These are phyloP conservation scores for Cucumis cinereus DNA, from an alignment of 306 rosid genomes.

Conservation along the genomic window DNA sequence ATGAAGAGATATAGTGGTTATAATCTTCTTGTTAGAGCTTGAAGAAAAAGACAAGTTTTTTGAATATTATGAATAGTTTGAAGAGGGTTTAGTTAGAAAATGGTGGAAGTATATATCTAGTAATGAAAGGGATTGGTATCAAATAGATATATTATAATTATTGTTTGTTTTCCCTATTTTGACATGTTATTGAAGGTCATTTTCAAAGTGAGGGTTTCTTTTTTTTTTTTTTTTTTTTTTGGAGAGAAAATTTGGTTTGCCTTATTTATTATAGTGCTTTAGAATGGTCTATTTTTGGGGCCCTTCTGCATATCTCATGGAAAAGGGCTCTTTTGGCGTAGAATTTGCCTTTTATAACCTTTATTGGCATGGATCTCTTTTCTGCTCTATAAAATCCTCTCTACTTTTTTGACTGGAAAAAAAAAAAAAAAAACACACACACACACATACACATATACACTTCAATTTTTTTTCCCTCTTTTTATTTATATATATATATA, in stretches of 20 bases:
- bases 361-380: conserved; percentile 54
- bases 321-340: conserved; percentile 50
- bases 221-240: conserved; percentile 8
- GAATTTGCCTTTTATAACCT: conserved; percentile 34
- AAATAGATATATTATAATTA: background rate
- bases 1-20: too few relatives aligned
- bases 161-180: conserved; percentile 6
- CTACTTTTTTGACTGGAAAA: conserved; percentile 41
- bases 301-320: conserved; percentile 27
- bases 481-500: background rate
- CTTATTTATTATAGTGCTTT: conserved; percentile 9
- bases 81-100: background rate
- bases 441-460: background rate
- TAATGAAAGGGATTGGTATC: conserved; percentile 11
- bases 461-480: background rate
- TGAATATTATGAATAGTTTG: background rate
- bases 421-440: background rate
- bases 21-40: too few relatives aligned
- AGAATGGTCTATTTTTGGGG: conserved; percentile 37
- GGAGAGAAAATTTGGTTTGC: background rate
- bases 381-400: conserved; percentile 21
- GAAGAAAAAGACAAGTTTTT: background rate
- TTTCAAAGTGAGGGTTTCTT: conserved; percentile 21
- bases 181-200: conserved; percentile 48
- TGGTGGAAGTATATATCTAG: background rate